These are phyloP conservation scores for Lippia alba DNA, from an alignment of 305 asterid species.

Conservation along the genomic window DNA sequence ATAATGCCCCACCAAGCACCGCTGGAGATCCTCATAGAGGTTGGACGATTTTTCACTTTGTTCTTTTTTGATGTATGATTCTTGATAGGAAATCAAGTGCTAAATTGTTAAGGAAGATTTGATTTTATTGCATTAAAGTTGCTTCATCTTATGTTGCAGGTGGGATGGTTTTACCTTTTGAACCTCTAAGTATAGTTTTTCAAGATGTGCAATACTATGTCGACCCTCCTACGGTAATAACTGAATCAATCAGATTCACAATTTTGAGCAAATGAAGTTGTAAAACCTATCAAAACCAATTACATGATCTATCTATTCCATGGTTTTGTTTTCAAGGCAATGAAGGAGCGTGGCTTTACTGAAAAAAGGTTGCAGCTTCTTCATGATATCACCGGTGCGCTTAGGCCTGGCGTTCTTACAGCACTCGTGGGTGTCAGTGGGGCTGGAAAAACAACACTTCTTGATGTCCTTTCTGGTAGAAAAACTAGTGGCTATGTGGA, in stretches of 20 bases:
- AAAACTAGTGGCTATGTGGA: slow-evolving; percentile 60
- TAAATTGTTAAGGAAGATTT: neutral
- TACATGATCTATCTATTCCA: neutral
- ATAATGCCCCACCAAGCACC: neutral
- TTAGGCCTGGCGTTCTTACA: slow-evolving; percentile 64
- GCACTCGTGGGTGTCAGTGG: slow-evolving; percentile 75
- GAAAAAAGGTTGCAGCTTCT: slow-evolving; percentile 52
- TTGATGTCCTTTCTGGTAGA: slow-evolving; percentile 70
- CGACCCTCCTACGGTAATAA: slow-evolving; percentile 52
- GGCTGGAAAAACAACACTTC: slow-evolving; percentile 72
- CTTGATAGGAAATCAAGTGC: neutral
- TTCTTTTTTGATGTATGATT: neutral
- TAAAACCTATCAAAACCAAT: neutral
- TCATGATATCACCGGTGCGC: slow-evolving; percentile 52
- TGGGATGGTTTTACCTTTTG: slow-evolving; percentile 61
- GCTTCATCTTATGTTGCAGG: slow-evolving; percentile 42
- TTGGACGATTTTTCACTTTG: slow-evolving; percentile 6
- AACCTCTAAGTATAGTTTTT: slow-evolving; percentile 53
- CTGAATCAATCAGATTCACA: neutral
- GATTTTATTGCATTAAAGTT: neutral
- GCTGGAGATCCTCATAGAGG: slow-evolving; percentile 34
- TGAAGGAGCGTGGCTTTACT: slow-evolving; percentile 51
- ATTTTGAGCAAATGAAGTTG: neutral
- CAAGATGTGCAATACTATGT: slow-evolving; percentile 58
- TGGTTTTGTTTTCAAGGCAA: slow-evolving; percentile 42